Percentiles rank a stretch among this genome's conserved stretches.
Evolutionary conservation across 495 filamentous ascomycete species (phyloP).

Genomic region (Trichoderma gamsii): DNA sequence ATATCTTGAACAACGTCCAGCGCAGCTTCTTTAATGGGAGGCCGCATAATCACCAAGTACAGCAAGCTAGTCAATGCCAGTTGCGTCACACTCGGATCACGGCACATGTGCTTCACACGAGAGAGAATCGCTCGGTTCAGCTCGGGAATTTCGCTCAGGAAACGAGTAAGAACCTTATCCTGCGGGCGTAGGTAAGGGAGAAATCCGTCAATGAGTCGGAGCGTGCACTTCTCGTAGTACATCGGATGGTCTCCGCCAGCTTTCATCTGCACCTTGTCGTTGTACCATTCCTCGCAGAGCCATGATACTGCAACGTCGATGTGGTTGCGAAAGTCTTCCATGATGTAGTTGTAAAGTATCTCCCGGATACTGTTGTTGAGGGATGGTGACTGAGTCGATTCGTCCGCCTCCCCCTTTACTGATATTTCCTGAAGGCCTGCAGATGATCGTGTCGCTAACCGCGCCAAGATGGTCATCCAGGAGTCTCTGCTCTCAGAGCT

Average conservation of each 20-base stretch:
- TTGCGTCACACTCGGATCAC: constrained; percentile 68
- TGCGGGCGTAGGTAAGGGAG: constrained; percentile 77
- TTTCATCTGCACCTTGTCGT: constrained; percentile 61
- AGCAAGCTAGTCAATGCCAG: constrained; percentile 45
- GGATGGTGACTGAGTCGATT: constrained; percentile 25
- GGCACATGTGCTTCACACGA: constrained; percentile 71
- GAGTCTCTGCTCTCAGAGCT: constrained; percentile 82
- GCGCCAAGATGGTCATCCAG: constrained; percentile 81
- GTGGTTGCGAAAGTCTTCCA: constrained; percentile 83
- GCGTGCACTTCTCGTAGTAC: constrained; percentile 74
- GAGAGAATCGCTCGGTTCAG: constrained; percentile 63
- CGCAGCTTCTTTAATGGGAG: constrained; percentile 73
- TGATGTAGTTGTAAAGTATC: constrained; percentile 70
- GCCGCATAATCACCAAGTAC: constrained; percentile 80
- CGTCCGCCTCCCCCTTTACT: constrained; percentile 46
- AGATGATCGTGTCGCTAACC: constrained; percentile 75
- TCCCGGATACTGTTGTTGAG: constrained; percentile 70
- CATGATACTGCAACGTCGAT: constrained; percentile 84
- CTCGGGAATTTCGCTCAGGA: constrained; percentile 85
- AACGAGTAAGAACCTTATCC: constrained; percentile 82
- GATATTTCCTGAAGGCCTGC: constrained; percentile 54
- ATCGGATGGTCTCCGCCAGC: constrained; percentile 40
- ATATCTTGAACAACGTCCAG: constrained; percentile 80
- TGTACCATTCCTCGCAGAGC: constrained; percentile 98
- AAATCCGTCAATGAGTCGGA: constrained; percentile 79